Base-by-base conservation (phyloP, 2,329 filamentous ascomycete genomes). In the Didymella keratinophila region DNA sequence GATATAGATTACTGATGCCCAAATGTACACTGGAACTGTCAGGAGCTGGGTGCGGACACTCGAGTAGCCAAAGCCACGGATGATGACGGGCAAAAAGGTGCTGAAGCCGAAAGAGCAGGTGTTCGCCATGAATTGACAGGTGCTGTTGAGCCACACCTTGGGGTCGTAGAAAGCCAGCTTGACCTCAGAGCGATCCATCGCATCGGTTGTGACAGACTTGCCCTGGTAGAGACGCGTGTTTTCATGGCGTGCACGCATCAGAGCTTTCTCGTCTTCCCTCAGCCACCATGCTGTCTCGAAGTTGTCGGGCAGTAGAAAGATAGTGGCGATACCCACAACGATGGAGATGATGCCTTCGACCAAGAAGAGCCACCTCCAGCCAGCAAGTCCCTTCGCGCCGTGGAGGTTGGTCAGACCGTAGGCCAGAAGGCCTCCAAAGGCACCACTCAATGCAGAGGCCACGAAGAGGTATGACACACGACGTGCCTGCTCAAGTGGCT, bases 111-210 rank as follows among this genome's bases (percentile, higher is more conserved):
- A 69, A 10, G 53, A 55, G 52, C 58, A 63, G 0, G 56, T 64
- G 28, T 66, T 59, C 11, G 56, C 61, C 27, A 55, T 62, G 49
- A 67, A 67, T 28, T 85, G 83, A 76, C 84, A 85, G 80, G 25
- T 78, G 67, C 4, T 81, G 81, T 68, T 82, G 83, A 47, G 82
- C 79, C 66, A 82, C 80, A 74, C 82, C 84, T 76, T 85, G 80
- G 67, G 85, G 32, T 63, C 60, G 41, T 37, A 46, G 93, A 97
- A 76, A 88, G 92, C 2, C 84, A 95, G 49, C 88, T 90, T 67
- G 91, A 97, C 72, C 94, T 92, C 78, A 92, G 89, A 62, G 89
- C 93, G 71, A 91, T 97, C 44, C 94, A 98, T 77, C 86, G 93
- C 70, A 88, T 98, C 60, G 94, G 97, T 69, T 89, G 90, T 56